A percentile compares a stretch with the other conserved stretches of the same genome.
Evolutionary conservation across 495 filamentous ascomycete genomes (phyloP).

Genomic region (Neurospora cerealis): DNA sequence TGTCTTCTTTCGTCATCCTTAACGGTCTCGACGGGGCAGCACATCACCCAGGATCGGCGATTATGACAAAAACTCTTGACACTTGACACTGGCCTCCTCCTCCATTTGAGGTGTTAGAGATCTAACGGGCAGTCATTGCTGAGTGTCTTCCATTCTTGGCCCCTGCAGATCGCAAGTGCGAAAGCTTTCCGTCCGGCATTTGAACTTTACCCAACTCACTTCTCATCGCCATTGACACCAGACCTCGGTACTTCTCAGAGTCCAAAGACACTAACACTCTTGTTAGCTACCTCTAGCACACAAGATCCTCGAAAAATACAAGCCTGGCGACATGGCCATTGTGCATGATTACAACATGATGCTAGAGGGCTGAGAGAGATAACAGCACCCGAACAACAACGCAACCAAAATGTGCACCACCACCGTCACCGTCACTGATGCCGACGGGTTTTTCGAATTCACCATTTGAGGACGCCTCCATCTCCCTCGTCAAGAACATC

Average conservation of each 20-base stretch:
- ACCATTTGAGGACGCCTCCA: background rate
- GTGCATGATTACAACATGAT: constrained; percentile 90
- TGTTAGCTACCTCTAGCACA: constrained; percentile 22
- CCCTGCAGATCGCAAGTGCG: no score
- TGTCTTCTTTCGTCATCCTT: background rate
- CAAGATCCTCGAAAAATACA: constrained; percentile 73
- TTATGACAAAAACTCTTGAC: no score
- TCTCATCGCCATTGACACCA: background rate
- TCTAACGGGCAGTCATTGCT: background rate
- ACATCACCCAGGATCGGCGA: background rate
- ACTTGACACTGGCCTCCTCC: no score
- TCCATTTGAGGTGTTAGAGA: no score
- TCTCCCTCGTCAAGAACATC: background rate
- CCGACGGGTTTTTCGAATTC: no score
- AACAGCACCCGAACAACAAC: no score
- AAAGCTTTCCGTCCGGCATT: no score
- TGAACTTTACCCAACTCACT: background rate
- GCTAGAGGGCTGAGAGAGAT: constrained; percentile 24
- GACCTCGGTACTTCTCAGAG: background rate
- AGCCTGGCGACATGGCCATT: constrained; percentile 80
- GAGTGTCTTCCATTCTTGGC: background rate
- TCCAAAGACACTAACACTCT: background rate
- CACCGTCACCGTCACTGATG: background rate
- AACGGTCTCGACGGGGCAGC: background rate
- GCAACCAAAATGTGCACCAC: no score